Conservation (phyloP, 2,329 filamentous ascomycete genomes). For the Botrytis squamosa region DNA sequence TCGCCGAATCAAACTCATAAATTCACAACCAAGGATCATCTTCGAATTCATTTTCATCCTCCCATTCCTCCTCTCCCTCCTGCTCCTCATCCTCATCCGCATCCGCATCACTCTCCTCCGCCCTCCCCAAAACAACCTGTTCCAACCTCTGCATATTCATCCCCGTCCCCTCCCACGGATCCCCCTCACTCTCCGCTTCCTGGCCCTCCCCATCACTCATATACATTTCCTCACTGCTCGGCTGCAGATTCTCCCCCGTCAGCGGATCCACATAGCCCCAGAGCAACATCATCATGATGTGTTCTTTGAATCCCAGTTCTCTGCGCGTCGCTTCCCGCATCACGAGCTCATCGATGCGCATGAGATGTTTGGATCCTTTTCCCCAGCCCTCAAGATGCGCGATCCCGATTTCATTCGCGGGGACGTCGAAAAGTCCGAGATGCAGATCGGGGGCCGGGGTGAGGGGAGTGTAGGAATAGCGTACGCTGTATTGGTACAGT, state of each 20-base stretch:
- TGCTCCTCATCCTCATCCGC: neutral
- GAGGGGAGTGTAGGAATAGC: constrained; percentile 50
- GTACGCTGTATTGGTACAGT: constrained; percentile 55
- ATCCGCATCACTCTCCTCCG: neutral
- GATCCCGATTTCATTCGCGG: constrained; percentile 51
- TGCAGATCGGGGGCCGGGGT: constrained; percentile 41
- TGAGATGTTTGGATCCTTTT: constrained; percentile 45
- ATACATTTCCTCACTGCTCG: constrained; percentile 51
- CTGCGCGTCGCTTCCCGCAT: constrained; percentile 55
- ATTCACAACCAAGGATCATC: neutral
- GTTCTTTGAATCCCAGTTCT: constrained; percentile 51
- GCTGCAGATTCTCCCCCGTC: constrained; percentile 52
- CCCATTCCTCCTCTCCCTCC: neutral
- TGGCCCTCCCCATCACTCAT: constrained; percentile 48
- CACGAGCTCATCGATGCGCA: constrained; percentile 58
- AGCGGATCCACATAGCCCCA: constrained; percentile 61
- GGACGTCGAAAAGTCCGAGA: constrained; percentile 45
- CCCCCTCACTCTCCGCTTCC: neutral
- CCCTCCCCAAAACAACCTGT: neutral
- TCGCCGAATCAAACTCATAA: too few relatives aligned
- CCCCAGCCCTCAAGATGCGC: constrained; percentile 59
- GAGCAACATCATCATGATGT: constrained; percentile 56
- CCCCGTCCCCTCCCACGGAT: constrained; percentile 17
- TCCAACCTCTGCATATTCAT: constrained; percentile 13
- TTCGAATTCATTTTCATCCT: neutral